Evolutionary conservation across 2,329 filamentous ascomycete species (phyloP), one percentile per base, ranked within the genome.

Genomic region (Neonectria magnoliae): DNA sequence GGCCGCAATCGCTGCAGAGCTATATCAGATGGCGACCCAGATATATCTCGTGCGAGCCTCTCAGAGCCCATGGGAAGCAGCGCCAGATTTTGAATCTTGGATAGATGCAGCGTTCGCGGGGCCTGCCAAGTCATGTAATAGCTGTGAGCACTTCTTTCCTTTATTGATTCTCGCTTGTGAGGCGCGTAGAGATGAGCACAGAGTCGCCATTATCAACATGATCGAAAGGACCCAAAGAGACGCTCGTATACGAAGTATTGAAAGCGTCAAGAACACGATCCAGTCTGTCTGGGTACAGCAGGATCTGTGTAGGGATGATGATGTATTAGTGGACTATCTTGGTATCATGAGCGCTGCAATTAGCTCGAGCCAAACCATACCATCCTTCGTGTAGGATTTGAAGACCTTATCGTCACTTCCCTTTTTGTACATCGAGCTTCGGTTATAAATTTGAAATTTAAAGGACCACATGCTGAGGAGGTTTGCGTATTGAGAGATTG

Each of bases 101-200:
- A 52, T 71, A 25, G 69, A 67, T 22, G 25, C 27, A 14, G 69
- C 64, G 1, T 76, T 75, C 41, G 29, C 61, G 5, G 73, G 42
- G 18, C 60, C 64, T 4, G 16, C 59, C 4, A 31, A 62, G 27
- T 20, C 47, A 2, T 60, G 54, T 20, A 41, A 60, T 11, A 41
- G 60, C 13, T 80, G 78, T 29, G 57, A 68, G 10, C 77, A 78
- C 62, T 75, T 77, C 58, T 80, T 80, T 5, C 78, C 78, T 0
- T 44, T 80, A 1, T 69, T 79, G 16, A 76, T 80, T 20, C 51
- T 80, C 0, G 75, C 73, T 11, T 78, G 77, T 62, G 78, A 80
- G 67, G 76, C 78, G 14, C 66, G 70, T 7, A 75, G 66, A 3
- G 78, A 80, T 5, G 74, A 76, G 38, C 75, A 76, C n/a, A 66